phyloP scores from a whole-genome alignment of 2,329 filamentous ascomycete species.

The Fusarium sp. region DNA sequence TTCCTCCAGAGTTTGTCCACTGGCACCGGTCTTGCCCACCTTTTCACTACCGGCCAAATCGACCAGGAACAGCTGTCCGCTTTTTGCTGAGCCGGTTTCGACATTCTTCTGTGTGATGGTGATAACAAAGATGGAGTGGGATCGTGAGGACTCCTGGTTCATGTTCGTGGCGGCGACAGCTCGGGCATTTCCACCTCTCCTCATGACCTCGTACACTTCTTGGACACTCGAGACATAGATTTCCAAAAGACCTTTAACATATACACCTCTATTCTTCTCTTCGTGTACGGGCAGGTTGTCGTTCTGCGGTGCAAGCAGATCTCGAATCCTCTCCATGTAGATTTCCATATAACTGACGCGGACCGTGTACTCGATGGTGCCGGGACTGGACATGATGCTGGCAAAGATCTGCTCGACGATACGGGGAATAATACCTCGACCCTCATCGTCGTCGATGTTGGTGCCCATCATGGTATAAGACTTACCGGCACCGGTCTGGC shows the following conservation, averaged over 20 bases:
- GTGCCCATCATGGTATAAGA: conserved; percentile 89
- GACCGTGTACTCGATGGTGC: conserved; percentile 98
- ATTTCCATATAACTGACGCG: conserved; percentile 99
- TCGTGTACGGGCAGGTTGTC: conserved; percentile 98
- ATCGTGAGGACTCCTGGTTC: conserved; percentile 98
- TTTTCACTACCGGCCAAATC: conserved; percentile 99
- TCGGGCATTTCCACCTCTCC: conserved; percentile 86
- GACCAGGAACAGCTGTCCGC: conserved; percentile 94
- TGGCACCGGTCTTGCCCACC: conserved; percentile 97
- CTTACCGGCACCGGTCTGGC: conserved; percentile 97
- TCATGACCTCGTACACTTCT: conserved; percentile 97
- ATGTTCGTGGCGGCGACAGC: conserved; percentile 98
- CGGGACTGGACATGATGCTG: conserved; percentile 89
- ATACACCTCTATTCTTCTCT: conserved; percentile 94
- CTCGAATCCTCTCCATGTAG: conserved; percentile 98
- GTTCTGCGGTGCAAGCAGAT: conserved; percentile 90
- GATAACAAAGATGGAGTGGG: conserved; percentile 97
- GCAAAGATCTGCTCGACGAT: conserved; percentile 98
- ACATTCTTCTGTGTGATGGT: conserved; percentile 98
- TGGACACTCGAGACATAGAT: conserved; percentile 95
- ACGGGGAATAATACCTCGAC: conserved; percentile 93
- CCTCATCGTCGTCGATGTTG: conserved; percentile 88
- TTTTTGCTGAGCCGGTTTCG: conserved; percentile 94
- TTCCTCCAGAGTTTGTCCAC: conserved; percentile 95
- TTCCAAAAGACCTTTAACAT: conserved; percentile 93